phyloP scores from a whole-genome alignment of 768 basidiomycete genomes.

The Clitopilus passeckerianus region DNA sequence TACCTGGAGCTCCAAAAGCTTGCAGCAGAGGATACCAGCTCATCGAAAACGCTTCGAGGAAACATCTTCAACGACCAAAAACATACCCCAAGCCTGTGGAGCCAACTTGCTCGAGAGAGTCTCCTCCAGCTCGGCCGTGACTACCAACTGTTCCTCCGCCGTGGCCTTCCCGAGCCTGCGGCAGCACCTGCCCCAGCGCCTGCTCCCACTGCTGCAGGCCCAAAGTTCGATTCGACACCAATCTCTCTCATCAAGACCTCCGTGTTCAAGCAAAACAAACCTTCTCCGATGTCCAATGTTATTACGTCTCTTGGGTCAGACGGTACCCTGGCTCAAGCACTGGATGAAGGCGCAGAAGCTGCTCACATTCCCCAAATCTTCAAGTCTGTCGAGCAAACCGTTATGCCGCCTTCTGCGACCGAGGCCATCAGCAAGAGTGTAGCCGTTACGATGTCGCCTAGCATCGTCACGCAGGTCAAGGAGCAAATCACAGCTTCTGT shows the following conservation, averaged over 20 bases:
- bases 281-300: constrained; percentile 51
- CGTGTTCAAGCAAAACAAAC: constrained; percentile 37
- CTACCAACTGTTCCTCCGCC: constrained; percentile 59
- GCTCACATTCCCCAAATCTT: constrained; percentile 41
- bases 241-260: constrained; percentile 34
- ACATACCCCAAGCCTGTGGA: constrained; percentile 61
- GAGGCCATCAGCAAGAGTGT: constrained; percentile 8
- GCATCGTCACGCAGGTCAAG: constrained; percentile 15
- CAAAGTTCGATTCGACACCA: constrained; percentile 29
- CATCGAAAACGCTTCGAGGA: constrained; percentile 39
- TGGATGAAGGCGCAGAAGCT: constrained; percentile 40
- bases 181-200: constrained; percentile 9
- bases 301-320: constrained; percentile 57
- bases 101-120: constrained; percentile 48
- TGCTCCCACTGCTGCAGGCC: constrained; percentile 12
- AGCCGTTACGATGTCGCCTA: constrained; percentile 11
- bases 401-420: constrained; percentile 13
- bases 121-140: constrained; percentile 62
- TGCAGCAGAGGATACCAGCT: constrained; percentile 35
- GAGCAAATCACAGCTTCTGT: constrained; percentile 11
- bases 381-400: constrained; percentile 26
- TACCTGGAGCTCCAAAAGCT: constrained; percentile 57
- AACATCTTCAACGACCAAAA: constrained; percentile 68
- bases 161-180: constrained; percentile 38
- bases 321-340: constrained; percentile 45